phyloP scores from a whole-genome alignment of 2,329 filamentous ascomycete genomes.

The Aphanoascus verrucosus region DNA sequence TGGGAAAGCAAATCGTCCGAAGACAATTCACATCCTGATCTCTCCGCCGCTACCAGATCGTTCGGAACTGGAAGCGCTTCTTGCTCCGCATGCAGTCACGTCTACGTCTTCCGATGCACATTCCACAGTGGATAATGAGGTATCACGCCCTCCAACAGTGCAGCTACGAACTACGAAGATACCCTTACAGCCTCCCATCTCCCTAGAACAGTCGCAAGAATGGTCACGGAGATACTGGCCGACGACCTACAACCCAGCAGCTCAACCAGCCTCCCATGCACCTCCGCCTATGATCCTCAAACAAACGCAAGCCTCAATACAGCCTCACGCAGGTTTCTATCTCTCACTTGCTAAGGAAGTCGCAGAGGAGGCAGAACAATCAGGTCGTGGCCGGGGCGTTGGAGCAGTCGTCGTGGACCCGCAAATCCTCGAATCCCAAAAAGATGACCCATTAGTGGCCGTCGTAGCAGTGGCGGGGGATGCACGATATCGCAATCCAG shows the following conservation, averaged over 20 bases:
- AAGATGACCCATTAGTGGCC: conserved; percentile 28
- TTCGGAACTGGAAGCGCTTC: conserved; percentile 26
- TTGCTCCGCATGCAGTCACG: conserved; percentile 29
- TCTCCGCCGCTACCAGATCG: conserved; percentile 31
- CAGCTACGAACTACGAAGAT: conserved; percentile 27
- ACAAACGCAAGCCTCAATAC: conserved; percentile 27
- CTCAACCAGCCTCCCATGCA: conserved; percentile 33
- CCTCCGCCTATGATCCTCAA: conserved; percentile 32
- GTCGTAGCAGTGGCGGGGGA: conserved; percentile 38
- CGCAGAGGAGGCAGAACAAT: conserved; percentile 29
- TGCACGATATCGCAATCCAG: conserved; percentile 25
- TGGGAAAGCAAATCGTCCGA: conserved; percentile 6
- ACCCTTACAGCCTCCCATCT: conserved; percentile 34
- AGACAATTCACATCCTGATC: conserved; percentile 34
- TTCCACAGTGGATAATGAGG: not conserved
- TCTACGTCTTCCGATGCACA: conserved; percentile 1
- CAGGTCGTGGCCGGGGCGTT: conserved; percentile 30
- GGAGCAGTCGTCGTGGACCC: conserved; percentile 39
- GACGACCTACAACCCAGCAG: conserved; percentile 36
- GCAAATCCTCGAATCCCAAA: conserved; percentile 22
- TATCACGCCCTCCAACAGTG: conserved; percentile 14
- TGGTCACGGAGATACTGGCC: conserved; percentile 37
- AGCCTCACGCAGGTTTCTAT: conserved; percentile 30
- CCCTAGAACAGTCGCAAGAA: conserved; percentile 29
- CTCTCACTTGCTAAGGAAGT: conserved; percentile 32